These are phyloP conservation scores for Talaromyces liani DNA, from an alignment of 495 filamentous ascomycete genomes.

Conservation along the genomic window DNA sequence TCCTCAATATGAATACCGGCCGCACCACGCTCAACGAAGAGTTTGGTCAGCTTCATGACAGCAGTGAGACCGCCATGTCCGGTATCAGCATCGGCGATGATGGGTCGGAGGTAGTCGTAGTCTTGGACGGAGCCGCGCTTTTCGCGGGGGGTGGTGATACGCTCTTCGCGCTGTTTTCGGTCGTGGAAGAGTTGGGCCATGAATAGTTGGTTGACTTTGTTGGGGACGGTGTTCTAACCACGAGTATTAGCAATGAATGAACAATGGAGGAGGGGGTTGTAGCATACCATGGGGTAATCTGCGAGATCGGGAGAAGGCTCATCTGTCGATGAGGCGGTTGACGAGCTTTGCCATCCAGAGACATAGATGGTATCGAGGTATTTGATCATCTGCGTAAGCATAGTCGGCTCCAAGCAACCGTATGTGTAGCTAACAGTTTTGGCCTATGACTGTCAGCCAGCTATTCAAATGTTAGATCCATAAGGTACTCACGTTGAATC, in stretches of 20 bases:
- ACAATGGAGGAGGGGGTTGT: background rate
- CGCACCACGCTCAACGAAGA: slow-evolving; percentile 94
- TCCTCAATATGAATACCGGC: slow-evolving; percentile 99
- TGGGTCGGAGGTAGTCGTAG: slow-evolving; percentile 89
- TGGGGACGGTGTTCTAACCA: slow-evolving; percentile 78
- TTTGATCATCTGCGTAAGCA: slow-evolving; percentile 99
- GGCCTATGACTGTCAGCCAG: slow-evolving; percentile 41
- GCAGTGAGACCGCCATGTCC: slow-evolving; percentile 96
- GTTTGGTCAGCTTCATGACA: slow-evolving; percentile 97
- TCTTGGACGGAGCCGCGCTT: slow-evolving; percentile 70
- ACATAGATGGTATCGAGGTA: slow-evolving; percentile 98
- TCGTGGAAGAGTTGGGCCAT: slow-evolving; percentile 99
- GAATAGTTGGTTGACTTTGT: slow-evolving; percentile 95
- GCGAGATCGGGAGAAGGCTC: slow-evolving; percentile 97
- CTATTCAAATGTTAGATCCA: background rate
- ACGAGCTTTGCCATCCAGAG: slow-evolving; percentile 97
- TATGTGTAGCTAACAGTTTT: slow-evolving; percentile 87
- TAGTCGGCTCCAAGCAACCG: slow-evolving; percentile 93
- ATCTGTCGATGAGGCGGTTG: slow-evolving; percentile 86
- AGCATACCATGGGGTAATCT: slow-evolving; percentile 88
- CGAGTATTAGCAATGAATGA: background rate
- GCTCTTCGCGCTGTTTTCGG: slow-evolving; percentile 95
- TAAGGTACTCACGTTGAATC: slow-evolving; percentile 61
- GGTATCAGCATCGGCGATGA: slow-evolving; percentile 95
- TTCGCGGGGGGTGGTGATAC: slow-evolving; percentile 66